Evolutionary conservation across 75 land plant genomes (phyloP), one percentile per base, ranked within the genome.

Genomic region (Ceratopteris richardii): DNA sequence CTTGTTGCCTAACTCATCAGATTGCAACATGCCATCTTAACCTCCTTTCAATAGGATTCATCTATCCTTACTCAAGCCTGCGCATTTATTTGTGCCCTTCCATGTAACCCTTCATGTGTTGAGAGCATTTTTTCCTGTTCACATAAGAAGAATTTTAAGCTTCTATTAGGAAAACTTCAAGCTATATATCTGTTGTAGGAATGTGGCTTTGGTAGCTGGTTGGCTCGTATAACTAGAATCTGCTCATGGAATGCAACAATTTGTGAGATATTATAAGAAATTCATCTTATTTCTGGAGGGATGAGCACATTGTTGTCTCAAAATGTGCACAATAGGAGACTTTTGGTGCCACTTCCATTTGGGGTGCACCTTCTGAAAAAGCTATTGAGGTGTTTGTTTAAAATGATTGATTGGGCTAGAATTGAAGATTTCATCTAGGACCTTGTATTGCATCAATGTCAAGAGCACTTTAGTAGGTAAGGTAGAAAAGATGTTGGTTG

Each of bases 391-490:
- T n/a, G 99, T 95, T 62, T 95, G 99, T 27, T 97, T 97, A 75
- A 95, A 95, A 63, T 95, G 97, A 72, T 95, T 95, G 39, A 95
- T 95, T 95, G 99, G 20, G 99, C 99, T 47, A 95, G 58, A 53
- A 86, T 84, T 10, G 99, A 84, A 30, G 99, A 96, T 65, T 95
- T 95, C 96, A 95, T 86, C 86, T 73, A 44, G 99, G 88, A 69
- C 90, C 99, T 11, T 77, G 54, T 33, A 95, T 84, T 19, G 88
- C 72, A 60, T 95, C 99, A 30, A 95, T 95, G 59, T 95, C 92
- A 44, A 95, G 97, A 66, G 76, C 95, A 4, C 97, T 97, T 53
- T 95, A 96, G 58, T 95, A 95, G 41, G 99, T 95, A 43, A 91
- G 81, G 58, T 95, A 84, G 51, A 95, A 78, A 95, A 95, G 42